Evolutionary conservation across 2,329 filamentous ascomycete genomes (phyloP).

Genomic region (Apiospora sp.): DNA sequence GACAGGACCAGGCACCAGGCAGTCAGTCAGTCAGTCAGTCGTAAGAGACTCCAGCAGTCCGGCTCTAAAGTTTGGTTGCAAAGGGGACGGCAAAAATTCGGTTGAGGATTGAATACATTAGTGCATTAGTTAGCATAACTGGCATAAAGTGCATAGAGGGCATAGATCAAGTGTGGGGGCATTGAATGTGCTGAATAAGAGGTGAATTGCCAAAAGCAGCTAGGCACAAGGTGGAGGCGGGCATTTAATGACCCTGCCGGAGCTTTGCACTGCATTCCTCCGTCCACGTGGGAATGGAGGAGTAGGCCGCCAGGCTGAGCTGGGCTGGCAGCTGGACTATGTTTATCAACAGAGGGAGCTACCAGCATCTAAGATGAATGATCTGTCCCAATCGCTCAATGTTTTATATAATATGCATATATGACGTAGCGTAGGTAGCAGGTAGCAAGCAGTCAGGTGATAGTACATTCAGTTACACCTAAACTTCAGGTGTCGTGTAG

Average conservation of each 20-base stretch:
- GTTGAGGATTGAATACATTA: too few relatives aligned
- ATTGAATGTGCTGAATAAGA: background rate
- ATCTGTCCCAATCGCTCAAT: background rate
- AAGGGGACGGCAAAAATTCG: slow-evolving; percentile 2
- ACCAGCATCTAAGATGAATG: background rate
- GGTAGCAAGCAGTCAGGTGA: background rate
- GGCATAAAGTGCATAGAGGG: background rate
- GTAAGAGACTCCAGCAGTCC: background rate
- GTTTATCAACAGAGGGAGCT: background rate
- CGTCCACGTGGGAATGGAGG: background rate
- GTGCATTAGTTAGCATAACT: background rate
- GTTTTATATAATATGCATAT: background rate
- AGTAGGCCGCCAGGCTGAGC: background rate
- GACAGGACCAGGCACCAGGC: background rate
- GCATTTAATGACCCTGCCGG: background rate
- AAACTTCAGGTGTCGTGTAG: background rate
- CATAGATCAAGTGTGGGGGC: background rate
- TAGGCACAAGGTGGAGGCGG: background rate
- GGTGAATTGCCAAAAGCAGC: background rate
- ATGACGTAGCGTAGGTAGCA: background rate
- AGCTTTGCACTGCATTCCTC: background rate
- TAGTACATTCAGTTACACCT: background rate
- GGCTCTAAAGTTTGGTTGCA: background rate
- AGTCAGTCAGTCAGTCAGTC: background rate
- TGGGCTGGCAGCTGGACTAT: too few relatives aligned